Evolutionary conservation across 495 filamentous ascomycete genomes (phyloP).

Genomic region (Podospora bellae-mahoneyi): DNA sequence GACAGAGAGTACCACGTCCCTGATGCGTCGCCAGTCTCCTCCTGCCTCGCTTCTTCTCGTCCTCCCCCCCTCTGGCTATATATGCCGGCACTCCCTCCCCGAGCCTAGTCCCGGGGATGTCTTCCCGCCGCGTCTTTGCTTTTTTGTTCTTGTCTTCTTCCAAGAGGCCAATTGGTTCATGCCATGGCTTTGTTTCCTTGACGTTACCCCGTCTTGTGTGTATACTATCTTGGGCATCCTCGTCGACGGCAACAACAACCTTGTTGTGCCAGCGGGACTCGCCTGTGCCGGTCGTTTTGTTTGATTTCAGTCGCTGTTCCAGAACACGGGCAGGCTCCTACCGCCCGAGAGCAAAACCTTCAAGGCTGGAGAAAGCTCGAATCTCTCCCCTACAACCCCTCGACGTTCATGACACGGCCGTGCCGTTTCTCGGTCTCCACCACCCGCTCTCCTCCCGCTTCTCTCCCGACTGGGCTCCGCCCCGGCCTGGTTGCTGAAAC

Average conservation of each 20-base stretch:
- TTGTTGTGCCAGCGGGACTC: constrained; percentile 28
- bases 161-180: constrained; percentile 35
- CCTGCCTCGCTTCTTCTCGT: constrained; percentile 20
- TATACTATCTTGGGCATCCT: constrained; percentile 21
- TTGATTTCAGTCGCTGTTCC: constrained; percentile 21
- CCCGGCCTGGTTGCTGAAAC: constrained; percentile 1
- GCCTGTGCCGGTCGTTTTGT: constrained; percentile 34
- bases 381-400: constrained; percentile 12
- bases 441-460: constrained; percentile 18
- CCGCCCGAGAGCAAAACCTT: constrained; percentile 16
- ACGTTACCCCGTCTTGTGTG: constrained; percentile 22
- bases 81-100: constrained; percentile 43
- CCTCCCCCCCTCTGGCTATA: constrained; percentile 35
- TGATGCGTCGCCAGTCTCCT: constrained; percentile 18
- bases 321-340: constrained; percentile 24
- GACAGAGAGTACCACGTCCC: constrained; percentile 12
- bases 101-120: constrained; percentile 39
- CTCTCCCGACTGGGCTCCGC: constrained; percentile 12
- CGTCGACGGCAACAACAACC: constrained; percentile 19
- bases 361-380: constrained; percentile 4
- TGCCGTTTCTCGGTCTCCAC: constrained; percentile 17
- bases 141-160: constrained; percentile 34
- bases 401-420: constrained; percentile 22
- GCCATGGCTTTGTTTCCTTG: constrained; percentile 46
- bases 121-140: constrained; percentile 35